These are phyloP conservation scores for Tetrapisispora pingtungensis DNA, from an alignment of 805 yeast genomes.

Conservation along the genomic window DNA sequence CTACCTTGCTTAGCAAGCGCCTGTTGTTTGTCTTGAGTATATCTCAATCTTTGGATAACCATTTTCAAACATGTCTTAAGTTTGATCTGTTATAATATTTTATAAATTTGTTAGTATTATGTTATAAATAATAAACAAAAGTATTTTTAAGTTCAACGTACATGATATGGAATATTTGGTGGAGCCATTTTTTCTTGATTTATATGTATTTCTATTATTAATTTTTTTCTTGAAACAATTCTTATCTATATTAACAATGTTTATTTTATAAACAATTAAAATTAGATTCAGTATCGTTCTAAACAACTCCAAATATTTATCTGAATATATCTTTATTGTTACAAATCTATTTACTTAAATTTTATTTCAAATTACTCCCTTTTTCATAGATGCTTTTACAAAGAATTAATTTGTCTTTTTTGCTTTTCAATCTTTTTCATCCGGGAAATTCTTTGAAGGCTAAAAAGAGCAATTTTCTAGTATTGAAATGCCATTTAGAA, in stretches of 20 bases:
- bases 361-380: background rate
- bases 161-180: conserved; percentile 2
- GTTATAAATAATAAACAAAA: background rate
- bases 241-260: too few relatives aligned
- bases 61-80: conserved; percentile 38
- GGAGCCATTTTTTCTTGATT: conserved; percentile 1
- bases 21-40: conserved; percentile 62
- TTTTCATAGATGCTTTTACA: background rate
- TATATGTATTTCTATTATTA: too few relatives aligned
- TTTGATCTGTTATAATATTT: conserved; percentile 11
- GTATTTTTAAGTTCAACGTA: background rate
- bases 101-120: conserved; percentile 1
- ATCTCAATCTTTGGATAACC: conserved; percentile 60
- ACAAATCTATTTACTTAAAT: background rate
- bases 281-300: too few relatives aligned
- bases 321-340: background rate
- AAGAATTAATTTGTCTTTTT: background rate
- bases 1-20: conserved; percentile 71
- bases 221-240: too few relatives aligned
- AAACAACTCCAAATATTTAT: too few relatives aligned
- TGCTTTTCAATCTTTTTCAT: background rate
- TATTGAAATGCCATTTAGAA: too few relatives aligned
- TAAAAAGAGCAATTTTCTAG: too few relatives aligned
- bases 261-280: too few relatives aligned
- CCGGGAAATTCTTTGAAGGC: background rate